These are phyloP conservation scores for Amauroascus niger DNA, from an alignment of 2,329 filamentous ascomycete genomes.

Conservation along the genomic window DNA sequence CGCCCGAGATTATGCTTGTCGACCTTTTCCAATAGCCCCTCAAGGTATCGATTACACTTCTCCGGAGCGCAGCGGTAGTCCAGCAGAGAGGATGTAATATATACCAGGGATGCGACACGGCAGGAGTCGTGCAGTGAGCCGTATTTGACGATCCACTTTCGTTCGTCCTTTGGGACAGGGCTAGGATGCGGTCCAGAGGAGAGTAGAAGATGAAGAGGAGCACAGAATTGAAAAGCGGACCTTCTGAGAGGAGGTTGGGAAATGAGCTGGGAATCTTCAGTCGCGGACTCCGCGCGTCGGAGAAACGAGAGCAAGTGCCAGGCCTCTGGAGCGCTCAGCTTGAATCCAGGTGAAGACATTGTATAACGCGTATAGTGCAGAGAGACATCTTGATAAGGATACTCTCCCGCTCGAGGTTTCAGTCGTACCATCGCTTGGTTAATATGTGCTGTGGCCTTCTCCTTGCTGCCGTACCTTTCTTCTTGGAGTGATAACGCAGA, in stretches of 20 bases:
- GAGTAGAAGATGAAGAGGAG: constrained; percentile 32
- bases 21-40: constrained; percentile 22
- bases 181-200: constrained; percentile 35
- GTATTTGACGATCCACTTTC: constrained; percentile 30
- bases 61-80: constrained; percentile 26
- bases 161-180: constrained; percentile 28
- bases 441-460: constrained; percentile 23
- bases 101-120: constrained; percentile 32
- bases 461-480: constrained; percentile 30
- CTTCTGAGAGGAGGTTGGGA: constrained; percentile 17
- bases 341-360: constrained; percentile 20
- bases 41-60: constrained; percentile 29
- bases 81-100: constrained; percentile 32
- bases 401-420: constrained; percentile 23
- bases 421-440: constrained; percentile 28
- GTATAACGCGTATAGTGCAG: constrained; percentile 31
- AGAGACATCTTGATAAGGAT: constrained; percentile 23
- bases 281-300: constrained; percentile 28
- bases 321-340: constrained; percentile 19
- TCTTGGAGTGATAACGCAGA: constrained; percentile 32
- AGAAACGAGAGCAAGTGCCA: constrained; percentile 30
- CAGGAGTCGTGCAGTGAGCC: constrained; percentile 28
- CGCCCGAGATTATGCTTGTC: constrained; percentile 28
- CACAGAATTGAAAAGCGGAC: constrained; percentile 29
- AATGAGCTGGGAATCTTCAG: constrained; percentile 22